Conservation (phyloP, 1,139 yeast species). For the Williopsis jadinii region DNA sequence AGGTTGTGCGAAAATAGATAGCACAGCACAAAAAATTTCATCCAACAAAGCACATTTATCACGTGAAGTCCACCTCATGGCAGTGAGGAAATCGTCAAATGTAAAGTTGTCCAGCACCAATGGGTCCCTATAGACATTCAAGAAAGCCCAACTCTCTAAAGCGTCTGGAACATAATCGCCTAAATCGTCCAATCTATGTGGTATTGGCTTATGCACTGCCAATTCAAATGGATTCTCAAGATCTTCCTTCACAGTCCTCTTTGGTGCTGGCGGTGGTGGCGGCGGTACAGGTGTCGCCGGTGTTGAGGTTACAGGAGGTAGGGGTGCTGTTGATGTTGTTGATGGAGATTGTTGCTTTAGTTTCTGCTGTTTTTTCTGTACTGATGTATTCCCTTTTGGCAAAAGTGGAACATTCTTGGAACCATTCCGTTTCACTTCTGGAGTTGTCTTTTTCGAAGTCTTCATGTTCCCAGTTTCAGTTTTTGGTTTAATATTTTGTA, state of each 20-base stretch:
- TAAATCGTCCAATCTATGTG: slow-evolving; percentile 14
- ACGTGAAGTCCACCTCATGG: slow-evolving; percentile 47
- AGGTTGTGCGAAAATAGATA: slow-evolving; percentile 22
- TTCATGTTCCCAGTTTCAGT: slow-evolving; percentile 1
- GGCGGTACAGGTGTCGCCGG: background rate
- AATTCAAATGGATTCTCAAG: slow-evolving; percentile 24
- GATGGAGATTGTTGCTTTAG: background rate
- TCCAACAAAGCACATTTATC: slow-evolving; percentile 51
- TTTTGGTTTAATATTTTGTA: slow-evolving; percentile 11
- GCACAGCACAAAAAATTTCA: slow-evolving; percentile 65
- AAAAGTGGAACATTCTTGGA: background rate
- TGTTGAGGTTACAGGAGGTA: too few species aligned
- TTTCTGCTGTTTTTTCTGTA: background rate
- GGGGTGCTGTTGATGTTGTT: too few species aligned
- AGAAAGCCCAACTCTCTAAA: slow-evolving; percentile 67
- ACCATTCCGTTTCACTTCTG: slow-evolving; percentile 3
- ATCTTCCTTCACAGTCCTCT: slow-evolving; percentile 29
- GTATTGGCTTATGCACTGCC: slow-evolving; percentile 15
- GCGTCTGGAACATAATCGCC: slow-evolving; percentile 34
- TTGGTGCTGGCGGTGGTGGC: slow-evolving; percentile 15
- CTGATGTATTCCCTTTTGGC: slow-evolving; percentile 1
- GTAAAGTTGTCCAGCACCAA: slow-evolving; percentile 65
- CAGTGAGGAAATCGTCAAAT: slow-evolving; percentile 65
- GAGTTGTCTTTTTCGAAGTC: slow-evolving; percentile 1
- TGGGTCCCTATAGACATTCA: slow-evolving; percentile 63